Evolutionary conservation across 192 early-diverging fungal species (phyloP), one percentile per base, ranked within the genome.

Genomic region (Allomyces macrogynus): DNA sequence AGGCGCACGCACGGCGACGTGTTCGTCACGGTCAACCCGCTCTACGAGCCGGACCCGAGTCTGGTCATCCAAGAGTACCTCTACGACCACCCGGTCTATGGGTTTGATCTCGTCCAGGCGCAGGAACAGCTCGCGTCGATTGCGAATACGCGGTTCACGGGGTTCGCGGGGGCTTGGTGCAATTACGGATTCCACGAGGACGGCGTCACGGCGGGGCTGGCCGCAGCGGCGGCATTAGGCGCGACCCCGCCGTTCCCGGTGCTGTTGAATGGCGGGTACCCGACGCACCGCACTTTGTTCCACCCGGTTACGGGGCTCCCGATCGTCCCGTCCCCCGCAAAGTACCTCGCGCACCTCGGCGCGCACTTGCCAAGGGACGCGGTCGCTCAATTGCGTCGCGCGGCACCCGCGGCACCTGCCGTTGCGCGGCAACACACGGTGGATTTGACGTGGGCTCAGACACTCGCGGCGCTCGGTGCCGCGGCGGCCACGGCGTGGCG

Each of bases 141-240:
- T 63, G 82, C 85, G 64, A 82, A 81, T 65, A 64, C 68, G 26
- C 61, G 67, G 23, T 49, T 61, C 18, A 77, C 78, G 7, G 68
- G 69, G 1, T 85, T 77, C 65, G 65, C 70, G 22, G 84, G 84
- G 27, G 84, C 84, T 10, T 85, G 84, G 84, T 78, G 79, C 16
- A 80, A 84, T 54, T 84, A 85, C 65, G 82, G 84, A 5, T 85
- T 85, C 70, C 84, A 85, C 64, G 80, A 81, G 61, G 82, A 85
- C 68, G 83, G 80, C 10, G 64, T 70, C 27, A 84, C 82, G 1
- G 81, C 81, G 4, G 82, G 82, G 7, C 68, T 85, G 23, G 70
- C 75, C 4, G 78, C 78, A 20, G 82, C 82, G 20, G 26, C 43
- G 5, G 71, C 72, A 10, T 67, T 85, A 5, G 84, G 84, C 42